These are phyloP conservation scores for Leishmania guyanensis DNA, from an alignment of 208 protist species.

Conservation along the genomic window DNA sequence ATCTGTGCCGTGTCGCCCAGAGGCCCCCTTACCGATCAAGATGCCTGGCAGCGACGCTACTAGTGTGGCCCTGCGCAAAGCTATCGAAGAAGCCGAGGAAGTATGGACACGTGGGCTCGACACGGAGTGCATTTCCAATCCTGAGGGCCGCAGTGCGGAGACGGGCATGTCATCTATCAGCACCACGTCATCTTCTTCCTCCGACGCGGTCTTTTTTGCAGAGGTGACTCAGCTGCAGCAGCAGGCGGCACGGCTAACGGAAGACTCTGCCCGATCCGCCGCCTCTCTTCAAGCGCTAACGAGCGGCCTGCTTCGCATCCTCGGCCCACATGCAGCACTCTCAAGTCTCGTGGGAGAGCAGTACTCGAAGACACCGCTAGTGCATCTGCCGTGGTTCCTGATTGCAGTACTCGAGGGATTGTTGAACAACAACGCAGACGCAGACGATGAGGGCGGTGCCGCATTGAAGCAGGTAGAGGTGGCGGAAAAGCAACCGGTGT, in stretches of 20 bases:
- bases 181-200: background rate
- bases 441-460: background rate
- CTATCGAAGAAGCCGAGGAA: slow-evolving; percentile 3
- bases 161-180: background rate
- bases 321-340: slow-evolving; percentile 26
- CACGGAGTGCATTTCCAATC: background rate
- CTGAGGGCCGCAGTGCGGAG: background rate
- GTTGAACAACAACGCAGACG: slow-evolving; percentile 1
- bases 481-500: background rate
- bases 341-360: slow-evolving; percentile 14
- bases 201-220: slow-evolving; percentile 26
- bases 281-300: slow-evolving; percentile 23
- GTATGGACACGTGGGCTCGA: background rate
- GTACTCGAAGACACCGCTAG: slow-evolving; percentile 20
- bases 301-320: slow-evolving; percentile 16
- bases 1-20: background rate
- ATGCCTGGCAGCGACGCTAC: slow-evolving; percentile 2
- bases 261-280: slow-evolving; percentile 17
- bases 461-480: background rate
- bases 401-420: slow-evolving; percentile 19
- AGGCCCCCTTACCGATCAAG: slow-evolving; percentile 2
- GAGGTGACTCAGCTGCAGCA: slow-evolving; percentile 21
- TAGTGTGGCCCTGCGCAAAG: slow-evolving; percentile 3
- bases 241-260: slow-evolving; percentile 13
- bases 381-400: slow-evolving; percentile 18